Evolutionary conservation across 1,139 yeast species (phyloP).

Genomic region (Candida sp.): DNA sequence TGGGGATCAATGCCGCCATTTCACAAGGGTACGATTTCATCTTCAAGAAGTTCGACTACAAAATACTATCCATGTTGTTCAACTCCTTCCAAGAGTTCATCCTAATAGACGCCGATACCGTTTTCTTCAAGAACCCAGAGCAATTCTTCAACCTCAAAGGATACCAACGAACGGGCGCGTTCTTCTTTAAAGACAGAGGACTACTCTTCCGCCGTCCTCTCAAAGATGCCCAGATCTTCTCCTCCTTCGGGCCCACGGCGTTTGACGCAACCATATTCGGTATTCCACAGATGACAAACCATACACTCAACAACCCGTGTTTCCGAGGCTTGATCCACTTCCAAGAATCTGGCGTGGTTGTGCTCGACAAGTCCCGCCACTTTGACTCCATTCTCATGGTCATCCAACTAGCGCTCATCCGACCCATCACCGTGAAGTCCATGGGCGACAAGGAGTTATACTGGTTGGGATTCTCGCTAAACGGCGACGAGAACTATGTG

Average conservation of each 20-base stretch:
- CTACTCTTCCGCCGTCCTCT: conserved; percentile 27
- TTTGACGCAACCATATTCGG: conserved; percentile 33
- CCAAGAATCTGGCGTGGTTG: conserved; percentile 38
- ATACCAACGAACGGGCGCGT: conserved; percentile 32
- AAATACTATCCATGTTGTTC: conserved; percentile 36
- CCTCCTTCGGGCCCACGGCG: conserved; percentile 31
- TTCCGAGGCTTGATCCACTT: conserved; percentile 34
- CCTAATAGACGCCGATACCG: conserved; percentile 40
- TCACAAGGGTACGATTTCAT: conserved; percentile 26
- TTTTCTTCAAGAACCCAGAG: conserved; percentile 31
- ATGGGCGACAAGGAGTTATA: conserved; percentile 41
- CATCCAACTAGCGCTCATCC: conserved; percentile 30
- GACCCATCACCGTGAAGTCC: conserved; percentile 26
- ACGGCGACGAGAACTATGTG: conserved; percentile 36
- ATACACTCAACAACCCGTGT: conserved; percentile 25
- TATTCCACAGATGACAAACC: conserved; percentile 30
- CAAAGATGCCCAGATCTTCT: conserved; percentile 27
- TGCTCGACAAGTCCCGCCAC: conserved; percentile 33
- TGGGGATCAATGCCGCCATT: conserved; percentile 31
- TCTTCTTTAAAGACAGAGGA: conserved; percentile 36
- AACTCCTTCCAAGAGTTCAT: conserved; percentile 39
- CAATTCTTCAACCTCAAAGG: conserved; percentile 30
- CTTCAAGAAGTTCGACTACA: conserved; percentile 31
- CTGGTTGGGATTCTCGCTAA: conserved; percentile 36
- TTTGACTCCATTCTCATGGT: conserved; percentile 31